A percentile compares a stretch with the other conserved stretches of the same genome.
Conservation (phyloP, 306 rosid genomes). For the Datisca glomerata region DNA sequence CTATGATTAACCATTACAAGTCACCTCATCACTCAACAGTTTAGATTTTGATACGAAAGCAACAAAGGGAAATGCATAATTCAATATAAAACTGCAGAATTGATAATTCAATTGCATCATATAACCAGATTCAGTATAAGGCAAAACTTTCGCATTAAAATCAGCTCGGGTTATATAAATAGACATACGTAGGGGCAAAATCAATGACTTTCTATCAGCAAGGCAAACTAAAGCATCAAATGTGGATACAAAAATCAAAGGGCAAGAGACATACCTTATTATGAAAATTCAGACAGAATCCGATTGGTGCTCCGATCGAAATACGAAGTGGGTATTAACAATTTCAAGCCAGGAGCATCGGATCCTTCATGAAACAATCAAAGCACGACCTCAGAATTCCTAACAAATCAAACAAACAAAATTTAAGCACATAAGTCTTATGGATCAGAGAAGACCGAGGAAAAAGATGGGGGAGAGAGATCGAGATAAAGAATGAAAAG, state of each 20-base stretch:
- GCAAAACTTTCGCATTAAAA: slow-evolving; percentile 13
- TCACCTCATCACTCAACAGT: slow-evolving; percentile 15
- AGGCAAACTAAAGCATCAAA: slow-evolving; percentile 34
- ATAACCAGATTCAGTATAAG: slow-evolving; percentile 16
- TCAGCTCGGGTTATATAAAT: no score
- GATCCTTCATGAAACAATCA: slow-evolving; percentile 45
- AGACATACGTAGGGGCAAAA: no score
- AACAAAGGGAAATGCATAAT: slow-evolving; percentile 10
- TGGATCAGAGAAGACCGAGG: slow-evolving; percentile 35
- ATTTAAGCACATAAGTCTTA: slow-evolving; percentile 7
- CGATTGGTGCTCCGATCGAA: slow-evolving; percentile 42
- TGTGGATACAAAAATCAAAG: slow-evolving; percentile 22
- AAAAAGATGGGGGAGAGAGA: slow-evolving; percentile 8
- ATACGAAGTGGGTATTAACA: slow-evolving; percentile 33
- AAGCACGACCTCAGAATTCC: slow-evolving; percentile 28
- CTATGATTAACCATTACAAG: slow-evolving; percentile 29
- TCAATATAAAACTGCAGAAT: slow-evolving; percentile 16
- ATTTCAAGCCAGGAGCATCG: slow-evolving; percentile 51
- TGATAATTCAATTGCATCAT: slow-evolving; percentile 19
- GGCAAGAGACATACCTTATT: slow-evolving; percentile 29
- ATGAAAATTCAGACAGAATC: slow-evolving; percentile 48
- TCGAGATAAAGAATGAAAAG: slow-evolving; percentile 10
- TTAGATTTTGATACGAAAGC: no score
- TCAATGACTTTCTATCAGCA: slow-evolving; percentile 15
- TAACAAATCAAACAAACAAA: slow-evolving; percentile 15